phyloP scores from a whole-genome alignment of 495 filamentous ascomycete species.

The Evernia prunastri region DNA sequence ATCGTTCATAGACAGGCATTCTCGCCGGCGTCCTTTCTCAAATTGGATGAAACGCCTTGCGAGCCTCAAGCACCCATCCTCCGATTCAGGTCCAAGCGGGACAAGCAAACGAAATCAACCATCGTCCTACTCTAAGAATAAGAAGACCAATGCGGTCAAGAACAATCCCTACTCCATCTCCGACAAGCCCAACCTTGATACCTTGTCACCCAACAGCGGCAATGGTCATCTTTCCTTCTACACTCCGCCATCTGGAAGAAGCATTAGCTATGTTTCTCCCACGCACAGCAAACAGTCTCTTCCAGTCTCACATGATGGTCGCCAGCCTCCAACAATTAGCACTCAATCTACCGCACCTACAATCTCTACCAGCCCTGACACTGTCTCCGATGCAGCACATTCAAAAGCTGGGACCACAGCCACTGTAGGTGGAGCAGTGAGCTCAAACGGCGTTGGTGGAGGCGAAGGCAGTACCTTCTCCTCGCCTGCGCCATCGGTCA shows the following conservation, averaged over 20 bases:
- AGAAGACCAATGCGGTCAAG: constrained; percentile 55
- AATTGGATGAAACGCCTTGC: constrained; percentile 92
- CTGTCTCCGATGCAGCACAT: constrained; percentile 65
- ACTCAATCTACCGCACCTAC: constrained; percentile 71
- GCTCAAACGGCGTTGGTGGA: constrained; percentile 51
- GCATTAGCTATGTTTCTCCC: constrained; percentile 35
- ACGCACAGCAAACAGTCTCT: constrained; percentile 49
- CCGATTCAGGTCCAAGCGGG: constrained; percentile 43
- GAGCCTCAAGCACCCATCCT: constrained; percentile 62
- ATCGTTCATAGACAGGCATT: constrained; percentile 50
- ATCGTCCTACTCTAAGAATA: constrained; percentile 39
- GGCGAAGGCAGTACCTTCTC: constrained; percentile 83
- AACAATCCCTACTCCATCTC: constrained; percentile 84
- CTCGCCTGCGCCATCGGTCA: constrained; percentile 84
- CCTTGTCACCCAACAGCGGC: constrained; percentile 36
- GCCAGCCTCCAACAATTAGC: constrained; percentile 51
- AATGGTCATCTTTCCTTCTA: constrained; percentile 56
- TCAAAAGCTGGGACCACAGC: constrained; percentile 72
- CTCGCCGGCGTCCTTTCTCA: constrained; percentile 78
- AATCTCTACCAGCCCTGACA: constrained; percentile 71
- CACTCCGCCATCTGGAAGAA: constrained; percentile 37
- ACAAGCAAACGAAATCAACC: constrained; percentile 44
- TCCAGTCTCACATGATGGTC: constrained; percentile 52
- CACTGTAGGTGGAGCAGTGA: constrained; percentile 58
- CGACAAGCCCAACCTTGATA: constrained; percentile 39